These are phyloP conservation scores for Suillus placidus DNA, from an alignment of 768 basidiomycete species.

Conservation along the genomic window DNA sequence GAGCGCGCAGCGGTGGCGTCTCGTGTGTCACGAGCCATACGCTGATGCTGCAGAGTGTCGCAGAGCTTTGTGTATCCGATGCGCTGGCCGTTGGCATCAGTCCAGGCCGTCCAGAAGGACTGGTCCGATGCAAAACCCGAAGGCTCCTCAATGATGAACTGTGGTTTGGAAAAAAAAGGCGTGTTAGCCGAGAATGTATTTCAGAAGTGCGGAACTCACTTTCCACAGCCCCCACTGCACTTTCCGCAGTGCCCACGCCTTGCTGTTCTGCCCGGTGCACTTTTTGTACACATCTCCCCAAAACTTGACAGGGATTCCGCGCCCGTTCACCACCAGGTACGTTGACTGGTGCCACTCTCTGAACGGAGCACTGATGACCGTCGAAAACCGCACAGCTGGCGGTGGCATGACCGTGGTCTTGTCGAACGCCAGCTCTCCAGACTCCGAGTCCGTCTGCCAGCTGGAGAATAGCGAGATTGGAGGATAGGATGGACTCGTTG, in stretches of 20 bases:
- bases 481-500: background rate
- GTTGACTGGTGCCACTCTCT: background rate
- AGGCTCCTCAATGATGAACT: too few relatives aligned
- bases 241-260: background rate
- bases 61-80: too few relatives aligned
- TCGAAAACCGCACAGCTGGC: background rate
- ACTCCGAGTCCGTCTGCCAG: background rate
- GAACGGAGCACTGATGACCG: background rate
- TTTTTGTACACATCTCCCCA: conserved; percentile 1
- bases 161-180: background rate
- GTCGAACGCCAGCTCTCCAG: background rate
- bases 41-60: too few relatives aligned
- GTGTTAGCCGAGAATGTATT: too few relatives aligned
- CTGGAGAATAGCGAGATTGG: background rate
- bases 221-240: background rate
- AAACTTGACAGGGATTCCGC: background rate
- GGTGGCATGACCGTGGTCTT: background rate
- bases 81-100: too few relatives aligned
- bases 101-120: too few relatives aligned
- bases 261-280: background rate
- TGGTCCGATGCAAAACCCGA: too few relatives aligned
- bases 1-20: too few relatives aligned
- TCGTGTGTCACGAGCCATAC: too few relatives aligned
- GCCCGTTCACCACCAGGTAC: background rate
- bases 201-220: background rate